Conservation (phyloP, 2,329 filamentous ascomycete species). For the Clonostachys sp. region DNA sequence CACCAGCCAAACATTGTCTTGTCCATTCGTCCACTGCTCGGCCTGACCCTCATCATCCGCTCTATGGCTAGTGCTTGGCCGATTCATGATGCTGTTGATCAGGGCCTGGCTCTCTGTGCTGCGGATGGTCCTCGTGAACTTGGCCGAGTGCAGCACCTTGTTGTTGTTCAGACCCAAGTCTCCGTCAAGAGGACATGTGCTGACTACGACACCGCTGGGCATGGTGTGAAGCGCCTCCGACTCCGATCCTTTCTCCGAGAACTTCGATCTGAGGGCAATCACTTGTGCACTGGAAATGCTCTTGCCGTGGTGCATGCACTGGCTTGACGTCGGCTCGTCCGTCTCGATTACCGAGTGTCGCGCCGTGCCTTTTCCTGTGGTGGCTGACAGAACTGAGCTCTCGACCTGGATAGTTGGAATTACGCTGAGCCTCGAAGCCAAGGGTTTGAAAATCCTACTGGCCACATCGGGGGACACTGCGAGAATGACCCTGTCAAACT, state of each 20-base stretch:
- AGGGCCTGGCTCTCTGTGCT: slow-evolving; percentile 39
- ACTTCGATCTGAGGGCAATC: slow-evolving; percentile 27
- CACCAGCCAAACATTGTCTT: slow-evolving; percentile 47
- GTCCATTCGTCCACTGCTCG: slow-evolving; percentile 43
- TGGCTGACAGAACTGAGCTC: slow-evolving; percentile 32
- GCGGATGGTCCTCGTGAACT: slow-evolving; percentile 48
- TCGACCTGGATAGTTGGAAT: slow-evolving; percentile 44
- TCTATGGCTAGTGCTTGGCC: neutral
- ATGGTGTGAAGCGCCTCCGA: slow-evolving; percentile 50
- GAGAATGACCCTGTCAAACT: slow-evolving; percentile 47
- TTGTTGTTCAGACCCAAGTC: slow-evolving; percentile 1
- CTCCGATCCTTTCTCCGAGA: slow-evolving; percentile 14
- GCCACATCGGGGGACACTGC: slow-evolving; percentile 51
- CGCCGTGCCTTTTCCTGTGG: neutral
- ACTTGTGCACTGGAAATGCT: slow-evolving; percentile 17
- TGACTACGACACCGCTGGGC: slow-evolving; percentile 44
- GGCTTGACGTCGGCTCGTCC: slow-evolving; percentile 1
- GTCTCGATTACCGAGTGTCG: slow-evolving; percentile 5
- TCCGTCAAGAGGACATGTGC: slow-evolving; percentile 38
- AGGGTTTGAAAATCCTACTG: slow-evolving; percentile 37
- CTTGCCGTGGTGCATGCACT: slow-evolving; percentile 18
- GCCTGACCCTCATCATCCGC: neutral
- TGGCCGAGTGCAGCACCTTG: slow-evolving; percentile 33
- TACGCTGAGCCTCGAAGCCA: slow-evolving; percentile 25
- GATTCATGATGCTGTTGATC: slow-evolving; percentile 38